Base-by-base conservation (phyloP, 257 asterid genomes). In the Nicotiana obtusifolia region DNA sequence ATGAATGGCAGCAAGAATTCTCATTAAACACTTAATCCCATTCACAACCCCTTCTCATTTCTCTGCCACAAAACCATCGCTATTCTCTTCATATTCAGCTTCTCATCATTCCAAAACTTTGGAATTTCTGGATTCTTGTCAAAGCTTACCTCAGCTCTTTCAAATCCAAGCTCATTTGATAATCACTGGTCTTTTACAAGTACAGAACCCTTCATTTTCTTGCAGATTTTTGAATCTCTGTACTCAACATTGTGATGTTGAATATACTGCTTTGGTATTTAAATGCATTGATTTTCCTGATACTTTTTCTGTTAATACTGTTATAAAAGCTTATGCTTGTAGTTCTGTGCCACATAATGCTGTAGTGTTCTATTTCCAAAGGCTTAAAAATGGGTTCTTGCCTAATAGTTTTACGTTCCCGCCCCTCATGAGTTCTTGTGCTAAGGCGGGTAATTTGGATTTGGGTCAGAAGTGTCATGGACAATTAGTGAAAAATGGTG, bases 341-440 rank as follows among this genome's bases (percentile, higher is more conserved):
- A 84, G 91, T 81, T 76, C 61, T n/a, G 8, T 71, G 26, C 86
- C 87, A 59, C 33, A 82, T 17, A 80, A 83, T 59, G 90, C 95
- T n/a, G 80, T 93, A 83, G 24, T 64, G 59, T 88, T 93, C 54
- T 93, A 89, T 84, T 89, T 84, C 33, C 89, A 91, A 80, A 87
- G 78, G 95, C 89, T 89, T 20, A 86, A 87, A 80, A 85, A 81
- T 64, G 88, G 94, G 56, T 85, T 93, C 81, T 75, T 54, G 52
- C 94, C 97, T 17, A 93, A 92, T 85, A 83, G 88, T 54, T 93
- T 88, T 54, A 93, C 94, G 15, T 93, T 92, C 77, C 92, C 93
- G 3, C 93, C 91, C 1, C 82, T 93, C 20, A 73, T 93, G 13
- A 91, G 95, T 83, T 92, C 91, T 59, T 92, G 97, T 82, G 88